phyloP scores from a whole-genome alignment of 352 stramenopile genomes.

The Phytophthora citricola region DNA sequence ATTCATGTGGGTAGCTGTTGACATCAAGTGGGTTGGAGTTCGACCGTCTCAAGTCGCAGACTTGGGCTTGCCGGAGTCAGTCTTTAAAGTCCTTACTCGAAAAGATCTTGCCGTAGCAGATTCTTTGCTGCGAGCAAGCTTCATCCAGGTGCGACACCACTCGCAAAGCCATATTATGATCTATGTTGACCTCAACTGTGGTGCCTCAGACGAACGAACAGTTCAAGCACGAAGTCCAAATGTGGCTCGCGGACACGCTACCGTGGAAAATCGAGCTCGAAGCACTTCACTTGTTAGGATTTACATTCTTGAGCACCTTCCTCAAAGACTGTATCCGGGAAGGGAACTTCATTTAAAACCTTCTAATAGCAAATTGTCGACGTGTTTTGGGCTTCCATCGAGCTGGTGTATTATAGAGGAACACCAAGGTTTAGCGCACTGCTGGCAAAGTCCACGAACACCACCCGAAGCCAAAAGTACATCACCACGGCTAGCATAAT shows the following conservation, averaged over 20 bases:
- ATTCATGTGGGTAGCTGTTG: slow-evolving; percentile 47
- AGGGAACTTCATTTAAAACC: slow-evolving; percentile 44
- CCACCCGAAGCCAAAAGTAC: slow-evolving; percentile 83
- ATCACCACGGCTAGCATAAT: slow-evolving; percentile 80
- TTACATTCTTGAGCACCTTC: slow-evolving; percentile 73
- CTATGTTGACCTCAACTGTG: slow-evolving; percentile 11
- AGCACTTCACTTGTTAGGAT: slow-evolving; percentile 78
- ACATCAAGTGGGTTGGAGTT: slow-evolving; percentile 94
- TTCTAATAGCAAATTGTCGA: neutral
- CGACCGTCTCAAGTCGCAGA: slow-evolving; percentile 78
- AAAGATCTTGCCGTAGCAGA: slow-evolving; percentile 59
- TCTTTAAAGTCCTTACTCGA: slow-evolving; percentile 62
- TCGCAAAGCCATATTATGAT: neutral
- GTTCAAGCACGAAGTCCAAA: slow-evolving; percentile 62
- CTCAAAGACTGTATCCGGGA: slow-evolving; percentile 57
- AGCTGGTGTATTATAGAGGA: slow-evolving; percentile 31
- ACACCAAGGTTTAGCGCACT: slow-evolving; percentile 49
- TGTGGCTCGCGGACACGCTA: slow-evolving; percentile 53
- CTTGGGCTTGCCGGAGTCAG: slow-evolving; percentile 56
- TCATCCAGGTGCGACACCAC: slow-evolving; percentile 59
- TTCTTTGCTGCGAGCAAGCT: slow-evolving; percentile 54
- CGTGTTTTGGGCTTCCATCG: slow-evolving; percentile 7
- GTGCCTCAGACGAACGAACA: slow-evolving; percentile 48
- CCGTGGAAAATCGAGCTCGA: slow-evolving; percentile 86
- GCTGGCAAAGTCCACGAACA: slow-evolving; percentile 74